phyloP scores from a whole-genome alignment of 2,329 filamentous ascomycete genomes.

The Thielaviopsis ethacetica region DNA sequence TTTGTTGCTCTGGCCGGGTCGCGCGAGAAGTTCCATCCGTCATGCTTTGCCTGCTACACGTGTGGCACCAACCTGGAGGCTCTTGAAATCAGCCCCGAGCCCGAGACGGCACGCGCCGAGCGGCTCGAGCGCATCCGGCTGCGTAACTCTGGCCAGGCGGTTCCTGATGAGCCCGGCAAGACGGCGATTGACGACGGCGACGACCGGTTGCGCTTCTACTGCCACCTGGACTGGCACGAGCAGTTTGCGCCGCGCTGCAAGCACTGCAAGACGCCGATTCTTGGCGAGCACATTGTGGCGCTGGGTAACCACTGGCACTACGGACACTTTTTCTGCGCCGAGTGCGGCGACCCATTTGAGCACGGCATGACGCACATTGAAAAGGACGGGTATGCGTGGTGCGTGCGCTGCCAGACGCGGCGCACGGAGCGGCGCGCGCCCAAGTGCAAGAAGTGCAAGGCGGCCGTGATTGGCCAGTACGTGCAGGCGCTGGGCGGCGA shows the following conservation, averaged over 20 bases:
- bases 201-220: constrained; percentile 69
- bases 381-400: constrained; percentile 97
- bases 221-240: constrained; percentile 98
- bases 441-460: constrained; percentile 74
- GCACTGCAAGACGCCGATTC: constrained; percentile 89
- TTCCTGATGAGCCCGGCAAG: constrained; percentile 45
- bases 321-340: constrained; percentile 96
- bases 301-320: constrained; percentile 94
- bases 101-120: constrained; percentile 50
- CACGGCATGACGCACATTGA: constrained; percentile 59
- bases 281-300: constrained; percentile 85
- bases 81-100: constrained; percentile 91
- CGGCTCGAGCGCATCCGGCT: constrained; percentile 58
- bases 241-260: constrained; percentile 84
- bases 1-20: constrained; percentile 70
- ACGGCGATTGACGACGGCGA: constrained; percentile 58
- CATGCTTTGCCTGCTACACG: constrained; percentile 79
- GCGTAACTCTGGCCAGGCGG: constrained; percentile 38
- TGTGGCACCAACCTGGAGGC: constrained; percentile 83
- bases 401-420: constrained; percentile 79
- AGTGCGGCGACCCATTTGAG: constrained; percentile 92
- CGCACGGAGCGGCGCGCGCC: constrained; percentile 75
- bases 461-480: constrained; percentile 76
- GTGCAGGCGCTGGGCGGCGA: constrained; percentile 77
- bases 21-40: constrained; percentile 67